Evolutionary conservation across 2,329 filamentous ascomycete species (phyloP).

Genomic region (Fusarium compactum): DNA sequence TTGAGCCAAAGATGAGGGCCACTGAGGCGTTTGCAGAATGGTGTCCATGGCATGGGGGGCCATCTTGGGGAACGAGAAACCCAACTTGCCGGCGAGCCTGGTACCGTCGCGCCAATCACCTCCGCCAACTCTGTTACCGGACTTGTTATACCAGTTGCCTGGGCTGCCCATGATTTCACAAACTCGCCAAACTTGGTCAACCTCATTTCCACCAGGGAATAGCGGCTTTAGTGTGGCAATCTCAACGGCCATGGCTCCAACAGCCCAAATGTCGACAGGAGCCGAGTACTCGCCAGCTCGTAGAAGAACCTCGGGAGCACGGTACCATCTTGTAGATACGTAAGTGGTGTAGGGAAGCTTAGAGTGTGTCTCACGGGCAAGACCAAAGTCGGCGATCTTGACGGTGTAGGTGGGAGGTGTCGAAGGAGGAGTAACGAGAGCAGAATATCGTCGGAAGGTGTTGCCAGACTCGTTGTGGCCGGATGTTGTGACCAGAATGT

Average conservation of each 20-base stretch:
- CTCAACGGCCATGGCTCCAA: slow-evolving; percentile 98
- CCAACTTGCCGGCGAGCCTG: slow-evolving; percentile 91
- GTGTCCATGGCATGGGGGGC: slow-evolving; percentile 96
- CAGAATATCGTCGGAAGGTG: slow-evolving; percentile 92
- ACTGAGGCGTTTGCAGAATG: slow-evolving; percentile 89
- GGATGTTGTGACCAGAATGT: slow-evolving; percentile 95
- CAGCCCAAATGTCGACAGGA: slow-evolving; percentile 97
- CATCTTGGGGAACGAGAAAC: slow-evolving; percentile 99
- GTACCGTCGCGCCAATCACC: slow-evolving; percentile 98
- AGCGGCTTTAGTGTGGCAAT: slow-evolving; percentile 95
- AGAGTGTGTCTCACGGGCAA: slow-evolving; percentile 97
- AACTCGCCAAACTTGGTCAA: slow-evolving; percentile 98
- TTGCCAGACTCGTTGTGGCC: slow-evolving; percentile 83
- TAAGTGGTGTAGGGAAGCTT: slow-evolving; percentile 98
- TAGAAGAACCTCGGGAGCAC: slow-evolving; percentile 92
- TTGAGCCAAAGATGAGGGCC: slow-evolving; percentile 86
- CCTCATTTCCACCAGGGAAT: slow-evolving; percentile 97
- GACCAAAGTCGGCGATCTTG: slow-evolving; percentile 98
- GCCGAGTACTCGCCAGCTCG: slow-evolving; percentile 97
- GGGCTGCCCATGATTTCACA: slow-evolving; percentile 99
- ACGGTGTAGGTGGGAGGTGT: slow-evolving; percentile 95
- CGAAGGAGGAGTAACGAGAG: slow-evolving; percentile 92
- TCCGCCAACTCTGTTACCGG: slow-evolving; percentile 86
- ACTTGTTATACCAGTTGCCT: slow-evolving; percentile 97
- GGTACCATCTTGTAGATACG: slow-evolving; percentile 98